Evolutionary conservation across 2,329 filamentous ascomycete genomes (phyloP).

Genomic region (Colletotrichum navitas): DNA sequence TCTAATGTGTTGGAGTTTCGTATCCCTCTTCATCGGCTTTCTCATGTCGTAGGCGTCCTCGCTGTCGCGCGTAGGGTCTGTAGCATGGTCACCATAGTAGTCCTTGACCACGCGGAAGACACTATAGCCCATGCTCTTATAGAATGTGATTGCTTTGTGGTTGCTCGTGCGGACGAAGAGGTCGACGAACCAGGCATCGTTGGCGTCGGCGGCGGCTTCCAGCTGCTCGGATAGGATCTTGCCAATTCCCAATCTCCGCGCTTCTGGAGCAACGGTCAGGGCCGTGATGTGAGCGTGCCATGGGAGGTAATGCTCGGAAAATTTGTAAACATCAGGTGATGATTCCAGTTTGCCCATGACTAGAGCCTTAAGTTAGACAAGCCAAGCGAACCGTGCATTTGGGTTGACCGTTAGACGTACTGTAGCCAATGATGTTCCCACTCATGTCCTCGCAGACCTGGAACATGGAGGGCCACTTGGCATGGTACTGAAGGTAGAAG

Average conservation of each 20-base stretch:
- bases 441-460: constrained; percentile 88
- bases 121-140: constrained; percentile 91
- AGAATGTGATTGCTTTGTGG: constrained; percentile 86
- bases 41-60: constrained; percentile 99
- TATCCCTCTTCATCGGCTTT: constrained; percentile 87
- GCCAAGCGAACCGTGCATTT: constrained; percentile 27
- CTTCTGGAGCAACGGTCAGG: constrained; percentile 89
- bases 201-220: constrained; percentile 84
- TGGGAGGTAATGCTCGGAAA: constrained; percentile 93
- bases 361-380: constrained; percentile 55
- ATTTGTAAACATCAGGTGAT: constrained; percentile 79
- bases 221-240: constrained; percentile 84
- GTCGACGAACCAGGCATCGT: constrained; percentile 94
- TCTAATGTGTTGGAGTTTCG: constrained; percentile 79
- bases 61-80: constrained; percentile 69
- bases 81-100: constrained; percentile 91
- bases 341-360: constrained; percentile 98
- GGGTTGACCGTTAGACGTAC: constrained; percentile 63
- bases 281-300: constrained; percentile 99
- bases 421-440: constrained; percentile 95
- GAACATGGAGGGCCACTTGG: constrained; percentile 95
- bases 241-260: constrained; percentile 88
- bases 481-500: constrained; percentile 96
- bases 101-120: constrained; percentile 89
- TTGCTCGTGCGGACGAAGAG: constrained; percentile 94